Evolutionary conservation across 2,329 filamentous ascomycete genomes (phyloP).

Genomic region (Pseudocercospora musae): DNA sequence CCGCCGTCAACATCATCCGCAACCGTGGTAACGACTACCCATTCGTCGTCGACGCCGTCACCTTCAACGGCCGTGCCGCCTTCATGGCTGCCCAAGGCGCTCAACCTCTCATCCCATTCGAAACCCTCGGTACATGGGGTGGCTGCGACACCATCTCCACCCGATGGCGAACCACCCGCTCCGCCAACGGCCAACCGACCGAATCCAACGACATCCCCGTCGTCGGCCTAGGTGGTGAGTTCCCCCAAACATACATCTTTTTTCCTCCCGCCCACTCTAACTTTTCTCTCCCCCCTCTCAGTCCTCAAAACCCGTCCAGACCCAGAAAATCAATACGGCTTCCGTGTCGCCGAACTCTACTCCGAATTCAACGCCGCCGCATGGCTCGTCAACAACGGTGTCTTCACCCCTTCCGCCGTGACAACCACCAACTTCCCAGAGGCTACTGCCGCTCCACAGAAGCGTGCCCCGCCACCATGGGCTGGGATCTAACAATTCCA

Average conservation of each 20-base stretch:
- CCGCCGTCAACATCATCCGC: slow-evolving; percentile 33
- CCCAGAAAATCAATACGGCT: slow-evolving; percentile 26
- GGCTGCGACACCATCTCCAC: slow-evolving; percentile 29
- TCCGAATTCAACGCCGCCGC: slow-evolving; percentile 34
- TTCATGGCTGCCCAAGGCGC: slow-evolving; percentile 32
- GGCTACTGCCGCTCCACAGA: slow-evolving; percentile 12
- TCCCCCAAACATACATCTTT: no score
- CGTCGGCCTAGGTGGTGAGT: slow-evolving; percentile 12
- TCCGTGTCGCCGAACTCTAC: slow-evolving; percentile 30
- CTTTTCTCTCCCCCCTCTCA: no score
- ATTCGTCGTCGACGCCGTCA: slow-evolving; percentile 25
- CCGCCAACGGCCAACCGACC: slow-evolving; percentile 26
- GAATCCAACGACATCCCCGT: slow-evolving; percentile 25
- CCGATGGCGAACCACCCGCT: slow-evolving; percentile 28
- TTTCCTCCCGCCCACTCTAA: no score
- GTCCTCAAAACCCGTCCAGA: slow-evolving; percentile 25
- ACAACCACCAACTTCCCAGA: slow-evolving; percentile 19
- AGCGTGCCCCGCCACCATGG: slow-evolving; percentile 8
- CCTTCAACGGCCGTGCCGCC: slow-evolving; percentile 26
- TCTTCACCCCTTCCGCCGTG: slow-evolving; percentile 25
- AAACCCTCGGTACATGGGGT: slow-evolving; percentile 29
- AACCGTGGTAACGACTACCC: slow-evolving; percentile 28
- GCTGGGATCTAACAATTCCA: slow-evolving; percentile 2
- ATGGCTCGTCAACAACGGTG: slow-evolving; percentile 31
- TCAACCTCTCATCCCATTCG: slow-evolving; percentile 32